Evolutionary conservation across 805 yeast genomes (phyloP), one percentile per base, ranked within the genome.

Genomic region (Pichia paraexigua): DNA sequence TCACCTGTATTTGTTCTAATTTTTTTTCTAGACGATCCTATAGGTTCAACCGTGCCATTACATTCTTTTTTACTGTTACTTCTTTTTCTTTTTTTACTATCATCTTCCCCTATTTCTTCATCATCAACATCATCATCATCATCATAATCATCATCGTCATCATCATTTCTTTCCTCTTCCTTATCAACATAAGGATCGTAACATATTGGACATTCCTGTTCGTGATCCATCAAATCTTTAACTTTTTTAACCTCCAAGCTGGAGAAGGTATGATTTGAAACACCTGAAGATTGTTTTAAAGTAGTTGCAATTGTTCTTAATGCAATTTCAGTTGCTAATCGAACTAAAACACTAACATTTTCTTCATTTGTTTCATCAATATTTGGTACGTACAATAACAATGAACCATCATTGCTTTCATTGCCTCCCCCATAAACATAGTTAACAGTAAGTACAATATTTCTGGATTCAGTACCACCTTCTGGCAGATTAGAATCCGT

Each of bases 291-390:
- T 50, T 71, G 73, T 51, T 74, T 71, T 30, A 76, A 68, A 41
- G 76, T 72, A 21, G 77, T 74, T 5, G 79, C 72, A 39, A 84
- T 77, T 17, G 87, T 80, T 41, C 83, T 70, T 63, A 83, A 73
- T 1, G 90, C 90, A 65, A 85, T 74, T 25, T 81, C 80, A 0
- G 91, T 83, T 2, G 90, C 89, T 51, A 85, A 66, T 27, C 83
- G 71, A 13, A 85, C 77, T 50, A 85, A 72, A 37, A 78, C 80
- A 59, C 79, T 82, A 32, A 84, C 70, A 37, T 79, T 73, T 39
- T 76, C 75, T n/a, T 82, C 84, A 49, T 83, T 79, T 30, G 81
- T 71, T 52, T 79, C 78, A 18, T 74, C 66, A 43, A 80, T 80
- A 58, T 83, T 82, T n/a, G 90, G 87, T 30, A 85, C 78, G 41